These are phyloP conservation scores for Neurospora sp. DNA, from an alignment of 495 filamentous ascomycete genomes.

Conservation along the genomic window DNA sequence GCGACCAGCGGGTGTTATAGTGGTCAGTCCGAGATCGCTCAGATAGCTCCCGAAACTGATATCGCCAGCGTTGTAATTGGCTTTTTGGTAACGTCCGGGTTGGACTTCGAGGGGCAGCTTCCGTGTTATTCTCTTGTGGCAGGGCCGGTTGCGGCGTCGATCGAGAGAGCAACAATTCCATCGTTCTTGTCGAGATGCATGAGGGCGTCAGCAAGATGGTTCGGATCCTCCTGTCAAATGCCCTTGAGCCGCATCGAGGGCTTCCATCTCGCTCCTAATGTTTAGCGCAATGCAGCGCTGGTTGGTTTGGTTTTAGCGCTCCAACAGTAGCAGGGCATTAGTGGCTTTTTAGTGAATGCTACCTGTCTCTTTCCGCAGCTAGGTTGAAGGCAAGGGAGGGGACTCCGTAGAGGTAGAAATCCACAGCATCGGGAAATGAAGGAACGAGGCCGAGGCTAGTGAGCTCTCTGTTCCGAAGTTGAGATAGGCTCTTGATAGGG, in stretches of 20 bases:
- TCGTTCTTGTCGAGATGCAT: background rate
- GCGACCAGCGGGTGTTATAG: background rate
- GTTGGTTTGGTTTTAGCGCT: background rate
- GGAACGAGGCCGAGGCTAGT: background rate
- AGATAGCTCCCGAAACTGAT: background rate
- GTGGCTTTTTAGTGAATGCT: background rate
- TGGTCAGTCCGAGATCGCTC: background rate
- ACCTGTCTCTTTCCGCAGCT: background rate
- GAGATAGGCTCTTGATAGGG: background rate
- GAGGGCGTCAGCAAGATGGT: background rate
- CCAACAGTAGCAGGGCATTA: background rate
- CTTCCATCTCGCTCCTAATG: background rate
- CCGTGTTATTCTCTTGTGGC: background rate
- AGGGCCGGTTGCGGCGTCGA: background rate
- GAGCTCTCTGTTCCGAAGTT: background rate
- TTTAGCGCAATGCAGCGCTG: background rate
- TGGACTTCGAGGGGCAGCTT: background rate
- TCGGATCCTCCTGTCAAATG: background rate
- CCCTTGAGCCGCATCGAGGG: background rate
- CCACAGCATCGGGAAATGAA: background rate
- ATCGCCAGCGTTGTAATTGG: background rate
- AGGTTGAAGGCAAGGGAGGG: background rate
- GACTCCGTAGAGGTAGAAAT: background rate
- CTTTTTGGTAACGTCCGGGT: background rate
- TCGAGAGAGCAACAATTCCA: background rate